phyloP scores from a whole-genome alignment of 2,329 filamentous ascomycete genomes.

The Aspergillus uvarum region DNA sequence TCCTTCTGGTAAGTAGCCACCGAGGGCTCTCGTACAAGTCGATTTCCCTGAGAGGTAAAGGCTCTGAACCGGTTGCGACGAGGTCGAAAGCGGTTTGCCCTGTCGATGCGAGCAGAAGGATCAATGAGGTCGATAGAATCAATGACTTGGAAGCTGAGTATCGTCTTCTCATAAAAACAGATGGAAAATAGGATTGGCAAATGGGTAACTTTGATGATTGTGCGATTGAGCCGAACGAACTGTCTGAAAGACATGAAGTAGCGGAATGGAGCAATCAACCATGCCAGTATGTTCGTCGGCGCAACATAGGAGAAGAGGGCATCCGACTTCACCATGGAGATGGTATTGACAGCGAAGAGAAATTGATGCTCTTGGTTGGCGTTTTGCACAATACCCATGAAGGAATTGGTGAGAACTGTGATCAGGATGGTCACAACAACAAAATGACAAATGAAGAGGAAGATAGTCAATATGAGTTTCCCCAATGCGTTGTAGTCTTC shows the following conservation, averaged over 20 bases:
- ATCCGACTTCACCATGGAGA: conserved; percentile 98
- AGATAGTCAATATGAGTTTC: conserved; percentile 71
- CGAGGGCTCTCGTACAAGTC: conserved; percentile 76
- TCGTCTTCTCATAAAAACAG: conserved; percentile 79
- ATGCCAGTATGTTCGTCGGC: conserved; percentile 86
- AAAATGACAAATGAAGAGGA: conserved; percentile 93
- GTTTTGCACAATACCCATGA: conserved; percentile 92
- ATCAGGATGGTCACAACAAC: conserved; percentile 91
- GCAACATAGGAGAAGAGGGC: conserved; percentile 91
- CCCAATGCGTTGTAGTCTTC: conserved; percentile 77
- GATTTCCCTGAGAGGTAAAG: conserved; percentile 66
- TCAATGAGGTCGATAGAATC: conserved; percentile 87
- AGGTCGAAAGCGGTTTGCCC: conserved; percentile 56
- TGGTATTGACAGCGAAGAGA: conserved; percentile 92
- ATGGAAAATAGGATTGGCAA: conserved; percentile 84
- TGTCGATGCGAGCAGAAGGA: conserved; percentile 55
- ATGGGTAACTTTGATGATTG: conserved; percentile 86
- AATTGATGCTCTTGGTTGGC: conserved; percentile 91
- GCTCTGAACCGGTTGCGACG: conserved; percentile 60
- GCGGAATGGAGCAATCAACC: conserved; percentile 79
- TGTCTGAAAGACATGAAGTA: conserved; percentile 75
- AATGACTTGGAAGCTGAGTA: conserved; percentile 73
- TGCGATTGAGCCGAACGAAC: conserved; percentile 85
- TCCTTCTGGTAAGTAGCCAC: conserved; percentile 88
- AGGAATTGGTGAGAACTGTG: conserved; percentile 93